These are phyloP conservation scores for Isabelozyma heimii DNA, from an alignment of 805 yeast genomes.

Conservation along the genomic window DNA sequence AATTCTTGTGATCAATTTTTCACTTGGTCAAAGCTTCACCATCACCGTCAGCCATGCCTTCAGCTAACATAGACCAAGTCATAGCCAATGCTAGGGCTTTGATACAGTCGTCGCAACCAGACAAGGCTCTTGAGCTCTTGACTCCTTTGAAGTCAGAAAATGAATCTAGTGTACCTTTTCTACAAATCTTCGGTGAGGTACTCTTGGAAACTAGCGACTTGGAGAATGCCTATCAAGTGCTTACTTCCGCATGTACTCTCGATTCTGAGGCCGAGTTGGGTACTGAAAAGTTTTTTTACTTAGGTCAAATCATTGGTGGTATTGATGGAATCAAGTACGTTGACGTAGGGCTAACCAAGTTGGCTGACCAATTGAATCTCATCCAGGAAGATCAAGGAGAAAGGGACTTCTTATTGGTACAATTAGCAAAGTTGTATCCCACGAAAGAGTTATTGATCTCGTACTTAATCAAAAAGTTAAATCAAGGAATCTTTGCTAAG, in stretches of 20 bases:
- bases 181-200: slow-evolving; percentile 70
- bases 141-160: slow-evolving; percentile 30
- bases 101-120: slow-evolving; percentile 49
- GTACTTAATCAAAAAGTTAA: slow-evolving; percentile 54
- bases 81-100: slow-evolving; percentile 40
- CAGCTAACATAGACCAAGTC: slow-evolving; percentile 6
- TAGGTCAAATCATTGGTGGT: slow-evolving; percentile 92
- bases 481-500: slow-evolving; percentile 77
- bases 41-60: not conserved
- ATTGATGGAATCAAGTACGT: slow-evolving; percentile 62
- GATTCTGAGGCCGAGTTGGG: slow-evolving; percentile 69
- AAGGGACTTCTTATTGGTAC: slow-evolving; percentile 20
- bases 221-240: slow-evolving; percentile 68
- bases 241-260: slow-evolving; percentile 58
- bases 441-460: slow-evolving; percentile 17
- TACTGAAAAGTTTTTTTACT: slow-evolving; percentile 79
- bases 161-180: slow-evolving; percentile 41
- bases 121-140: slow-evolving; percentile 50
- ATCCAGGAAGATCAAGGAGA: slow-evolving; percentile 20
- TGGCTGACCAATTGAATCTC: slow-evolving; percentile 36
- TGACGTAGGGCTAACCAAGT: slow-evolving; percentile 57
- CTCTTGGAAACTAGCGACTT: slow-evolving; percentile 77
- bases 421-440: slow-evolving; percentile 21
- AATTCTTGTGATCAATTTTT: no score
- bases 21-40: not conserved